A percentile compares a stretch with the other conserved stretches of the same genome.
Evolutionary conservation across 2,329 filamentous ascomycete species (phyloP).

Genomic region (Aspergillus pseudotamarii): DNA sequence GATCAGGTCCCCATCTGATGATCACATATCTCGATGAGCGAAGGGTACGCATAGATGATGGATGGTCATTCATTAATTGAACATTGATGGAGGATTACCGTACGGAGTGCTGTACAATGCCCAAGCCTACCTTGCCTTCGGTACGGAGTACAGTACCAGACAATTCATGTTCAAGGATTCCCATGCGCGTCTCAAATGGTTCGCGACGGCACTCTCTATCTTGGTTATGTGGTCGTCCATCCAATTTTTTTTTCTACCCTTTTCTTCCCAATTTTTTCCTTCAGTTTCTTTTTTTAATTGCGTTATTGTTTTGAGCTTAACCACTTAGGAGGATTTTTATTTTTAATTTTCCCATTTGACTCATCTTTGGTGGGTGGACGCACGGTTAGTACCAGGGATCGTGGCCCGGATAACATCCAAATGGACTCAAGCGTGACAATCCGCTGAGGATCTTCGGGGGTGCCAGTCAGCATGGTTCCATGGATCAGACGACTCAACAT

Average conservation of each 20-base stretch:
- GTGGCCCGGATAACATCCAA: slow-evolving; percentile 11
- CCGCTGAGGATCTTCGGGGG: neutral
- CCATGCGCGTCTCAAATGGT: slow-evolving; percentile 21
- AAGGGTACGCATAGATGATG: neutral
- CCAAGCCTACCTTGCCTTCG: neutral
- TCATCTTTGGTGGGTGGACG: slow-evolving; percentile 6
- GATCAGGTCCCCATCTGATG: slow-evolving; percentile 1
- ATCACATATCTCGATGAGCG: neutral
- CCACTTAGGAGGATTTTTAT: neutral
- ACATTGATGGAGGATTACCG: neutral
- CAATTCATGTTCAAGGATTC: slow-evolving; percentile 16
- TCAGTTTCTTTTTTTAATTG: neutral
- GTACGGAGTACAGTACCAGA: slow-evolving; percentile 9
- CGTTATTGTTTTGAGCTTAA: neutral
- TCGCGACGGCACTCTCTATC: slow-evolving; percentile 11
- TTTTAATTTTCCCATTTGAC: slow-evolving; percentile 11
- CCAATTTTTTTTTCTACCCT: neutral
- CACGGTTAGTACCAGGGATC: slow-evolving; percentile 17
- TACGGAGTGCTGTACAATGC: neutral
- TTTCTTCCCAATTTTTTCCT: neutral
- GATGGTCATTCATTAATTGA: slow-evolving; percentile 1
- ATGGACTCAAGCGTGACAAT: slow-evolving; percentile 7
- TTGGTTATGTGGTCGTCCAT: neutral
- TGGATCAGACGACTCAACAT: slow-evolving; percentile 16
- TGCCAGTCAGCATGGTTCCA: slow-evolving; percentile 17